phyloP scores from a whole-genome alignment of 805 yeast genomes.

The Ogataea parapolymorpha region DNA sequence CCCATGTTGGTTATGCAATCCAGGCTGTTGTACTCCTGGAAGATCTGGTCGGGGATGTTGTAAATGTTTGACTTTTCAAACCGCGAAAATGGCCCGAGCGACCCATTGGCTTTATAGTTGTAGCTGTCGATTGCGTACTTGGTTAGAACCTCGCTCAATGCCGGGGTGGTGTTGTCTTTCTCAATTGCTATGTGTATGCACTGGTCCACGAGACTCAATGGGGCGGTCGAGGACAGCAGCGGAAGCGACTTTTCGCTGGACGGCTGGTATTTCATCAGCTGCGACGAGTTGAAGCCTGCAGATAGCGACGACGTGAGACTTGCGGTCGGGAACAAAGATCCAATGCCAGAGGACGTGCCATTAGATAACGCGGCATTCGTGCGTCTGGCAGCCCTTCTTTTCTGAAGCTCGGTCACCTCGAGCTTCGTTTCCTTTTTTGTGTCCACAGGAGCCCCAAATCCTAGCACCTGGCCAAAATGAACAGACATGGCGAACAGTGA shows the following conservation, averaged over 20 bases:
- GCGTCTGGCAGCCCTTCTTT: slow-evolving; percentile 25
- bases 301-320: slow-evolving; percentile 7
- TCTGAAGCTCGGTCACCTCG: slow-evolving; percentile 26
- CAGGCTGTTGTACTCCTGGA: slow-evolving; percentile 65
- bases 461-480: slow-evolving; percentile 29
- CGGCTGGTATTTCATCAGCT: slow-evolving; percentile 20
- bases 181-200: slow-evolving; percentile 57
- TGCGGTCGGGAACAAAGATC: slow-evolving; percentile 12
- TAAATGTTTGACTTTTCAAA: slow-evolving; percentile 68
- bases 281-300: slow-evolving; percentile 16
- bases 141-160: slow-evolving; percentile 51
- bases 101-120: slow-evolving; percentile 44
- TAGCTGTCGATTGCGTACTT: slow-evolving; percentile 67
- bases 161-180: slow-evolving; percentile 57
- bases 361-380: slow-evolving; percentile 11
- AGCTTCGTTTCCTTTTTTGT: slow-evolving; percentile 17
- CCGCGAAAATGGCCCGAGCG: slow-evolving; percentile 58
- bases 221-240: slow-evolving; percentile 48
- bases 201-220: slow-evolving; percentile 58
- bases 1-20: slow-evolving; percentile 77
- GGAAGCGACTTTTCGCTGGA: slow-evolving; percentile 34
- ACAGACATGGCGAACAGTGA: slow-evolving; percentile 22
- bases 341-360: slow-evolving; percentile 11
- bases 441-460: slow-evolving; percentile 16
- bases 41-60: slow-evolving; percentile 76